These are phyloP conservation scores for Sporothrix sp. DNA, from an alignment of 2,329 filamentous ascomycete species.

Conservation along the genomic window DNA sequence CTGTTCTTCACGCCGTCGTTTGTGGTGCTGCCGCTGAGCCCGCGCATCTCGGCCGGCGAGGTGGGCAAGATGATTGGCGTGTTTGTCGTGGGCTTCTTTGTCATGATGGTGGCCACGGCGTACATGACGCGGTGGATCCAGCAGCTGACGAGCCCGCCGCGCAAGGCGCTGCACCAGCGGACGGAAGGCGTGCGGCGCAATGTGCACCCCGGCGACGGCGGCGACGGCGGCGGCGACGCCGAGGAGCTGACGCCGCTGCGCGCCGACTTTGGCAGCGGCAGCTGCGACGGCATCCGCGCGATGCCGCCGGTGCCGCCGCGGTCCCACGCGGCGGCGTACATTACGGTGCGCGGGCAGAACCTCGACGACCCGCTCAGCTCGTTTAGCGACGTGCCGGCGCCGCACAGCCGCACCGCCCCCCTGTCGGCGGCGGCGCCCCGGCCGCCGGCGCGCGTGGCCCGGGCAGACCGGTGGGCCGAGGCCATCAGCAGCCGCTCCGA, in stretches of 20 bases:
- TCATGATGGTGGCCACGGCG: constrained; percentile 42
- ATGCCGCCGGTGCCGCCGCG: constrained; percentile 10
- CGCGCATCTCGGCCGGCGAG: constrained; percentile 42
- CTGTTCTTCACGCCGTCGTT: constrained; percentile 51
- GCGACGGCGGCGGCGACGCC: constrained; percentile 9
- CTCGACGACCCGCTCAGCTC: constrained; percentile 18
- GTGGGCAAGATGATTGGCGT: constrained; percentile 50
- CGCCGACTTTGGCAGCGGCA: constrained; percentile 12
- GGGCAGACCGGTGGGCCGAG: constrained; percentile 41
- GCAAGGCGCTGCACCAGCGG: constrained; percentile 40
- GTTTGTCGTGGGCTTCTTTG: constrained; percentile 47
- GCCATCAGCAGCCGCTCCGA: constrained; percentile 37
- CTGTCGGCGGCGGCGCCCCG: constrained; percentile 25
- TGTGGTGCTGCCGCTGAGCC: constrained; percentile 47
- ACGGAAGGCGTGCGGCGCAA: constrained; percentile 38
- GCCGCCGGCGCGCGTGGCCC: constrained; percentile 24
- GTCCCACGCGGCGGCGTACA: constrained; percentile 17
- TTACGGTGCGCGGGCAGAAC: constrained; percentile 18
- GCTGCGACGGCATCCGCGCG: not conserved
- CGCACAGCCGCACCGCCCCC: constrained; percentile 16
- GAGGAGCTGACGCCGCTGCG: constrained; percentile 15
- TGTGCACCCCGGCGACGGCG: constrained; percentile 1
- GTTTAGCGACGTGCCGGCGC: constrained; percentile 16
- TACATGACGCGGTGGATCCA: constrained; percentile 46
- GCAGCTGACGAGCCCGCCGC: constrained; percentile 40